A percentile compares a stretch with the other conserved stretches of the same genome.
phyloP scores from a whole-genome alignment of 169 alveolate species.

The Plasmodium malariae region DNA sequence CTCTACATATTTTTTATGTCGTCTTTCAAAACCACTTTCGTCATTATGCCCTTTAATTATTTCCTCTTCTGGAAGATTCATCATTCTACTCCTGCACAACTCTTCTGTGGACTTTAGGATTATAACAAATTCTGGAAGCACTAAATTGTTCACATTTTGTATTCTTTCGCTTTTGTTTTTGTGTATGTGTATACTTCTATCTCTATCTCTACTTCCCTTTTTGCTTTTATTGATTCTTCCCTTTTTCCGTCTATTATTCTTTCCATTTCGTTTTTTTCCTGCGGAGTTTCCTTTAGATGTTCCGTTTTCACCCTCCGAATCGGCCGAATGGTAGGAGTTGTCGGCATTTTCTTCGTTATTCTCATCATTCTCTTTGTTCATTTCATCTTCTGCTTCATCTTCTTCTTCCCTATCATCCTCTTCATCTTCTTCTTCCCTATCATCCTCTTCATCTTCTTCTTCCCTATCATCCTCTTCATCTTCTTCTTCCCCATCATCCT shows the following conservation, averaged over 20 bases:
- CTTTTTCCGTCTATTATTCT: background rate
- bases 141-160: background rate
- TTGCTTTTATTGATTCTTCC: background rate
- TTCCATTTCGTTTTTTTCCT: background rate
- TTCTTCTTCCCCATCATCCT: background rate
- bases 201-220: background rate
- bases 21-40: constrained; percentile 69
- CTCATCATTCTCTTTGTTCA: background rate
- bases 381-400: background rate
- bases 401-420: background rate
- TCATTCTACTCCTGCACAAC: constrained; percentile 56
- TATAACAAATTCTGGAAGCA: constrained; percentile 44
- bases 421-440: background rate
- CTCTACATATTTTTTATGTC: constrained; percentile 32
- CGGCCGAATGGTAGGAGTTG: too few species aligned
- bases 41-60: constrained; percentile 67
- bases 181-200: background rate
- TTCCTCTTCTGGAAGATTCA: constrained; percentile 55
- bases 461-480: background rate
- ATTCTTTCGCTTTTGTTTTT: background rate
- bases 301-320: background rate
- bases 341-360: background rate
- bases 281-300: background rate
- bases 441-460: background rate
- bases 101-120: constrained; percentile 35